Evolutionary conservation across 2,329 filamentous ascomycete species (phyloP), one percentile per base, ranked within the genome.

Genomic region (Cadophora gregata): DNA sequence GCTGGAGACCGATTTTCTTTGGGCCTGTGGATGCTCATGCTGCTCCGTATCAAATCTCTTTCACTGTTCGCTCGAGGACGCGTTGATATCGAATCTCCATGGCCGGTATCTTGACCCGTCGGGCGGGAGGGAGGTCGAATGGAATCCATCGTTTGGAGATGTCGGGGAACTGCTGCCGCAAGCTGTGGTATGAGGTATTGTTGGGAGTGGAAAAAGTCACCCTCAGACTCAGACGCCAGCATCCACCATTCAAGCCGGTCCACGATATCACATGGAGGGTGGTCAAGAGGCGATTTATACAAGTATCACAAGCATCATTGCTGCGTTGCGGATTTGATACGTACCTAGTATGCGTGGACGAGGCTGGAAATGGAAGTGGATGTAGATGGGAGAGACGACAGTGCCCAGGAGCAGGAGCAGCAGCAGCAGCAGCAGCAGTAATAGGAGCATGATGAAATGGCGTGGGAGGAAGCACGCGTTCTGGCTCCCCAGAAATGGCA

Each of bases 1-100:
- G 79, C 16, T 83, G 79, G 60, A 84, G 77, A 31, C 75, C 74
- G 33, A 78, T 70, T 72, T 56, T 75, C 72, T 33, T 67, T 62
- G 5, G 33, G 24, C 10, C 50, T 21, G 25, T 45, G 61, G n/a
- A 25, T 33, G 16, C 36, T 56, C 31, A 38, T 31, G 25, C 50
- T 51, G 24, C 36, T 47, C 21, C 48, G 31, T 12, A 47, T 31
- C 10, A 51, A 25, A 25, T 62, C 59, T 62, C 47, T 55, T 31
- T 73, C 71, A 38, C 66, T 68, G 38, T 31, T 67, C 24, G 64
- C 62, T 51, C 68, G 71, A 63, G 69, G 62, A 66, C 69, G 67
- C 33, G 67, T 65, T 10, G 68, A 59, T 56, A 64, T 38, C 10
- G 63, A 27, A 50, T 68, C 27, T 67, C 67, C 63, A 61, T 53